Percentiles rank a stretch among this genome's conserved stretches.
Conservation (phyloP, 225 moss, liverwort and hornwort genomes). For the Straminergon stramineum region DNA sequence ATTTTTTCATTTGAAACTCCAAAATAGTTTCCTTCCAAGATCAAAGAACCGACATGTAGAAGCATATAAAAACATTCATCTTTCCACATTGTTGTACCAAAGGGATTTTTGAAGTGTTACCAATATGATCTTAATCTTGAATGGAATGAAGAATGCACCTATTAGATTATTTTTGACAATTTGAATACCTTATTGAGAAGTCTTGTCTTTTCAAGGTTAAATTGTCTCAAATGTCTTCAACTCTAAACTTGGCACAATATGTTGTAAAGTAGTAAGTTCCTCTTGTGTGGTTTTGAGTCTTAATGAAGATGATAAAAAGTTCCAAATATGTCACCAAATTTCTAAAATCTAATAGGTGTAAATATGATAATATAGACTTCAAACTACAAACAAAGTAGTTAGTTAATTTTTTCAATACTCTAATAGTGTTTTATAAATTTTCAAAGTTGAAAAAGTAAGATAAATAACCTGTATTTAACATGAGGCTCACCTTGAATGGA, state of each 20-base stretch:
- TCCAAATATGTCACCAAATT: fast-evolving
- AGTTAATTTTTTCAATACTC: neutral
- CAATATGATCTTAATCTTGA: neutral
- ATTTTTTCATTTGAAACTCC: neutral
- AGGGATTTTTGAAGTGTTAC: fast-evolving
- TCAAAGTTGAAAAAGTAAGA: no score
- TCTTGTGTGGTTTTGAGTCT: neutral
- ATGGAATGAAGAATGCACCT: neutral
- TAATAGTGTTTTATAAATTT: no score
- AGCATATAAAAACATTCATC: neutral
- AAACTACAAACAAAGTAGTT: neutral
- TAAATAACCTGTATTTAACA: neutral
- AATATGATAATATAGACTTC: neutral
- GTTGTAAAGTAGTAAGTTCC: fast-evolving
- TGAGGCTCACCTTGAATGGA: no score
- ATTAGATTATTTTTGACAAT: neutral
- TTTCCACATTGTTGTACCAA: neutral
- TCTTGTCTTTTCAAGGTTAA: neutral
- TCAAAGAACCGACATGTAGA: fast-evolving
- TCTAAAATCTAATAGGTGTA: neutral
- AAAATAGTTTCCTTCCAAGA: fast-evolving
- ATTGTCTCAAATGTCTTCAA: fast-evolving
- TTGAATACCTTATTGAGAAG: fast-evolving
- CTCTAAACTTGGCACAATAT: neutral
- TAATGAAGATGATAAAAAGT: neutral